These are phyloP conservation scores for Colletotrichum coccodes DNA, from an alignment of 2,329 filamentous ascomycete genomes.

Conservation along the genomic window DNA sequence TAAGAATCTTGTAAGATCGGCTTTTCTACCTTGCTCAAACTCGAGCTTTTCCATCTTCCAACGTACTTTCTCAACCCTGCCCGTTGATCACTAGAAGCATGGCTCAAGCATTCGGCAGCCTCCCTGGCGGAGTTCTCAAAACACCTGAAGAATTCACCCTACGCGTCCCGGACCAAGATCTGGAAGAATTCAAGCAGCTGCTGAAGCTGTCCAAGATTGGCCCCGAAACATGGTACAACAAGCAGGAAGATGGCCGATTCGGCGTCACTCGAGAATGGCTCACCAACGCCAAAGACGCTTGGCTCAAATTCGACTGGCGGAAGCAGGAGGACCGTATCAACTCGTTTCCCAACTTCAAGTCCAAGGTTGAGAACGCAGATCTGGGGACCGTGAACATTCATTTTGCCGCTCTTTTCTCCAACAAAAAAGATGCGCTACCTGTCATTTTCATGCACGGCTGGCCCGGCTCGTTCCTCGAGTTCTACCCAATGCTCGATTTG, in stretches of 20 bases:
- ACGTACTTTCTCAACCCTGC: too few relatives aligned
- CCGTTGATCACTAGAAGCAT: not conserved
- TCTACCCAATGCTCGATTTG: slow-evolving; percentile 59
- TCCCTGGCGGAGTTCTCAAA: slow-evolving; percentile 5
- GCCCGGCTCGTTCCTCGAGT: slow-evolving; percentile 65
- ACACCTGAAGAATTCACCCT: slow-evolving; percentile 47
- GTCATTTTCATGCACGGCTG: slow-evolving; percentile 65
- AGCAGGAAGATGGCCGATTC: slow-evolving; percentile 50
- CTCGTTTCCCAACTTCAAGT: slow-evolving; percentile 58
- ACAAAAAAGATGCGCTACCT: slow-evolving; percentile 58
- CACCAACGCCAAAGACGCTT: slow-evolving; percentile 48
- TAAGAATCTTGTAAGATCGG: too few relatives aligned
- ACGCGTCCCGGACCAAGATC: slow-evolving; percentile 51
- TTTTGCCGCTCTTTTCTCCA: slow-evolving; percentile 65
- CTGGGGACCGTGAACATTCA: slow-evolving; percentile 53
- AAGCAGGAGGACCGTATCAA: slow-evolving; percentile 51
- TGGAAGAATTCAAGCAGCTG: slow-evolving; percentile 57
- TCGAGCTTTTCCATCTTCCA: not conserved
- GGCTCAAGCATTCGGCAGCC: slow-evolving; percentile 14
- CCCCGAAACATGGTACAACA: slow-evolving; percentile 59
- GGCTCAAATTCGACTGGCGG: slow-evolving; percentile 61
- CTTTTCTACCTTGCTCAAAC: not conserved
- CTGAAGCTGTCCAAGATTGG: slow-evolving; percentile 58
- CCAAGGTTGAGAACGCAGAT: slow-evolving; percentile 48
- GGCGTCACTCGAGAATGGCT: slow-evolving; percentile 60